A percentile compares a stretch with the other conserved stretches of the same genome.
Conservation (phyloP, 2,329 filamentous ascomycete genomes). For the Neofusicoccum cordaticola region DNA sequence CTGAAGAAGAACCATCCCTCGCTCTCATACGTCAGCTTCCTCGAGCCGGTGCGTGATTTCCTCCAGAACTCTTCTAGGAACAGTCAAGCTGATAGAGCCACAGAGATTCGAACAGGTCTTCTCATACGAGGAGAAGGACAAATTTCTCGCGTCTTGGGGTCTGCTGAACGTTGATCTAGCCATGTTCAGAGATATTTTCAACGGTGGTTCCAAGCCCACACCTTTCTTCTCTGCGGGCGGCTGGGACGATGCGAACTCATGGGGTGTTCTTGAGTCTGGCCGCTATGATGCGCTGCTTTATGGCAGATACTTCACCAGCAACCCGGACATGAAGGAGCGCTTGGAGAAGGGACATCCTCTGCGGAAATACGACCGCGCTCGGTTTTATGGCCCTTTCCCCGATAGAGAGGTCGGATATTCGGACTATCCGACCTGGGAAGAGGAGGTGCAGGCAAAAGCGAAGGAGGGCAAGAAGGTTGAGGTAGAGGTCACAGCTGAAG, state of each 20-base stretch:
- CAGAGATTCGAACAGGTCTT: slow-evolving; percentile 53
- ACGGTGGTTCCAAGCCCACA: slow-evolving; percentile 33
- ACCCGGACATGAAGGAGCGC: slow-evolving; percentile 46
- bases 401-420: slow-evolving; percentile 34
- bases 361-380: slow-evolving; percentile 39
- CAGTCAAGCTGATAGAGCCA: not conserved
- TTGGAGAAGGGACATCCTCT: slow-evolving; percentile 40
- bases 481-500: not conserved
- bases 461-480: slow-evolving; percentile 4
- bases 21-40: slow-evolving; percentile 55
- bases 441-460: slow-evolving; percentile 4
- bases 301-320: slow-evolving; percentile 46
- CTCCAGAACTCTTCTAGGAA: not conserved
- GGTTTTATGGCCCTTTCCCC: slow-evolving; percentile 33
- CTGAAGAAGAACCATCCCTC: slow-evolving; percentile 45
- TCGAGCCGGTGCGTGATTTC: slow-evolving; percentile 44
- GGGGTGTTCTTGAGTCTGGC: slow-evolving; percentile 47
- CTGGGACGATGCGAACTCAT: slow-evolving; percentile 51
- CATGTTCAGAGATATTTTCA: slow-evolving; percentile 52
- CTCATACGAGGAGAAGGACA: slow-evolving; percentile 48
- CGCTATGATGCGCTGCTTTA: slow-evolving; percentile 42
- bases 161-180: slow-evolving; percentile 46
- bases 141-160: slow-evolving; percentile 49
- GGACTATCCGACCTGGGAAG: slow-evolving; percentile 28
- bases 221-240: slow-evolving; percentile 58